Conservation (phyloP, 805 yeast species). For the Wickerhamiella dianesei region DNA sequence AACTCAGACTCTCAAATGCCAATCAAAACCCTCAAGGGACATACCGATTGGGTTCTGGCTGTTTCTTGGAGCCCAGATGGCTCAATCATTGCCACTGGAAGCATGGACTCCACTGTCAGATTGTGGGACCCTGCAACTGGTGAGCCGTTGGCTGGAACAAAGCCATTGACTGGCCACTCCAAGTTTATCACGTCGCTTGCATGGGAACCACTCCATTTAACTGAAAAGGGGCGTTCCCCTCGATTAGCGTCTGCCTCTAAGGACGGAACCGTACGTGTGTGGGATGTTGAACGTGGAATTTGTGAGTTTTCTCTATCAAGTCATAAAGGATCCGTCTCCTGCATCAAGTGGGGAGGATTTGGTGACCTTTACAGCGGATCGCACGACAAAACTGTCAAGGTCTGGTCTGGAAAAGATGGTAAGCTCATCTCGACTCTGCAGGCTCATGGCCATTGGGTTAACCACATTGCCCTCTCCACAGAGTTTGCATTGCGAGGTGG, state of each 20-base stretch:
- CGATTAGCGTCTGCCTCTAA: constrained; percentile 78
- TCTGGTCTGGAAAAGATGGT: constrained; percentile 78
- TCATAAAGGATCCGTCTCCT: constrained; percentile 76
- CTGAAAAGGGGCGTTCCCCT: constrained; percentile 41
- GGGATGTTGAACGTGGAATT: constrained; percentile 68
- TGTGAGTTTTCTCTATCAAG: constrained; percentile 67
- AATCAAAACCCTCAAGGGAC: constrained; percentile 64
- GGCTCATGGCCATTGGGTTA: constrained; percentile 97
- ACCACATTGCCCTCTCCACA: constrained; percentile 81
- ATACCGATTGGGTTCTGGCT: constrained; percentile 85
- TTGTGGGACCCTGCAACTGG: constrained; percentile 79
- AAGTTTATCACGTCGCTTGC: constrained; percentile 82
- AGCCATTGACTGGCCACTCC: constrained; percentile 62
- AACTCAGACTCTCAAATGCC: constrained; percentile 94
- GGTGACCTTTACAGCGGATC: constrained; percentile 77
- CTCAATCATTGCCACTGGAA: constrained; percentile 81
- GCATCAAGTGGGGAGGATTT: constrained; percentile 95
- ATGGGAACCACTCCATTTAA: constrained; percentile 91
- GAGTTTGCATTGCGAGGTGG: constrained; percentile 81
- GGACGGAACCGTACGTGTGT: constrained; percentile 76
- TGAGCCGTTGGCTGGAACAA: constrained; percentile 42
- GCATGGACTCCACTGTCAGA: constrained; percentile 82
- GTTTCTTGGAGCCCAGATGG: constrained; percentile 91
- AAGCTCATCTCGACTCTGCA: constrained; percentile 63
- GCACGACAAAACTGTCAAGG: constrained; percentile 85